Conservation (phyloP, 352 stramenopile species). For the Phytopythium helicoides region DNA sequence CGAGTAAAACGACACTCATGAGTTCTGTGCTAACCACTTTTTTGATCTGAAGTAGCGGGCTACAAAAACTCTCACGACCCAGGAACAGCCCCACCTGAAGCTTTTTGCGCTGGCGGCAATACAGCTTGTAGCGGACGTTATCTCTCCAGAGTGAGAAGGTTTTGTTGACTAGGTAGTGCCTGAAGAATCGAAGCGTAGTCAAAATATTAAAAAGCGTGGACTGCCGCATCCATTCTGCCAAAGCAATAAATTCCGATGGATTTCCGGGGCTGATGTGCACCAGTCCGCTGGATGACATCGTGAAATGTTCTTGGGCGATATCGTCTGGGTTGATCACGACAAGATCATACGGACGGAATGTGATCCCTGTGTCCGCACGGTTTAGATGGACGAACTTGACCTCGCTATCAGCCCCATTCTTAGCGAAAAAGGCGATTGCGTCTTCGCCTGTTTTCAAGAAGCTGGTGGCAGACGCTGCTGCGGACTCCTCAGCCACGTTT, state of each 20-base stretch:
- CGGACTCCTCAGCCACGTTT: conserved; percentile 48
- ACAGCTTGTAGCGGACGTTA: conserved; percentile 91
- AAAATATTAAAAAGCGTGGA: conserved; percentile 95
- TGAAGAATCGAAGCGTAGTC: conserved; percentile 93
- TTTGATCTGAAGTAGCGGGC: conserved; percentile 87
- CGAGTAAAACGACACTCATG: conserved; percentile 76
- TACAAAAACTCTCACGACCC: conserved; percentile 89
- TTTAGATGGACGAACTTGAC: conserved; percentile 96
- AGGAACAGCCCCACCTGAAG: conserved; percentile 84
- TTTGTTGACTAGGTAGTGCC: conserved; percentile 93
- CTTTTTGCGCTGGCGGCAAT: conserved; percentile 85
- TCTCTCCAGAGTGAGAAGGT: conserved; percentile 85
- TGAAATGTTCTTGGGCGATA: conserved; percentile 87
- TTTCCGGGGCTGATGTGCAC: conserved; percentile 69
- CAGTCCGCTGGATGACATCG: conserved; percentile 86
- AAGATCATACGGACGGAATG: conserved; percentile 92
- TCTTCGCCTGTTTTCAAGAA: conserved; percentile 87
- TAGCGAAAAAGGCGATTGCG: conserved; percentile 93
- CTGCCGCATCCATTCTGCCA: conserved; percentile 94
- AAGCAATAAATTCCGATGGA: conserved; percentile 91
- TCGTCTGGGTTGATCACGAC: conserved; percentile 83
- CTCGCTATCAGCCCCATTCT: conserved; percentile 86
- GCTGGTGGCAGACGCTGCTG: conserved; percentile 39
- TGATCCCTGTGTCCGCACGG: conserved; percentile 51
- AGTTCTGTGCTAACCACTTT: conserved; percentile 86